Conservation (phyloP, 192 early-diverging fungal genomes). For the Oehlia diaphana region DNA sequence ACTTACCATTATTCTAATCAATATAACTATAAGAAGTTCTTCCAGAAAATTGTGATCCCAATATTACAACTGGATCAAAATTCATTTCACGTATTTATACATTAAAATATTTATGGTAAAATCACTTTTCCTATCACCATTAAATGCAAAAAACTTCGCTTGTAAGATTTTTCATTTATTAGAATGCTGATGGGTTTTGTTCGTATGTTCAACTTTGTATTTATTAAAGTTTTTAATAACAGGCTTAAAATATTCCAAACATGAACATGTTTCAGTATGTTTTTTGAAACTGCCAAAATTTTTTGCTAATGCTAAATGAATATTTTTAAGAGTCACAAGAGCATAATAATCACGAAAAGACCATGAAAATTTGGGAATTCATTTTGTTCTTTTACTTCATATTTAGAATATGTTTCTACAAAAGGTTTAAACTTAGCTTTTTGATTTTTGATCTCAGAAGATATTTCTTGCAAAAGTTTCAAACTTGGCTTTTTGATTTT, state of each 20-base stretch:
- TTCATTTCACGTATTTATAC: conserved; percentile 15
- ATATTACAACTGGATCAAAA: conserved; percentile 24
- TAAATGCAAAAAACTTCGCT: conserved; percentile 18
- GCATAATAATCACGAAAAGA: conserved; percentile 31
- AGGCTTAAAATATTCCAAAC: not conserved
- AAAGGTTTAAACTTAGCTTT: not conserved
- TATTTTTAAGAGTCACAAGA: conserved; percentile 6
- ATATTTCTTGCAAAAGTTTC: no score
- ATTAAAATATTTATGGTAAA: conserved; percentile 21
- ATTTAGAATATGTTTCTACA: conserved; percentile 25
- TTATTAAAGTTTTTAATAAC: conserved; percentile 4
- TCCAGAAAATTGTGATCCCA: conserved; percentile 31
- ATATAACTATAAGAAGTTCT: conserved; percentile 28
- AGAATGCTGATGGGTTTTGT: conserved; percentile 2
- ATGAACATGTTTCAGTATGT: not conserved
- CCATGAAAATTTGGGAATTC: conserved; percentile 30
- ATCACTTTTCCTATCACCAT: conserved; percentile 33
- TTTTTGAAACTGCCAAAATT: conserved; percentile 31
- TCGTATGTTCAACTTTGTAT: not conserved
- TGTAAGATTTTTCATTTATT: conserved; percentile 19
- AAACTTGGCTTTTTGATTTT: not conserved
- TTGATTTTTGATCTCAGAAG: not conserved
- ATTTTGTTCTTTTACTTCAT: conserved; percentile 20
- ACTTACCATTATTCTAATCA: conserved; percentile 28
- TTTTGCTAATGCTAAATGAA: conserved; percentile 19